A percentile compares a stretch with the other conserved stretches of the same genome.
Evolutionary conservation across 176 grass and related monocot genomes (phyloP).

Genomic region (Phoenix roebelenii): DNA sequence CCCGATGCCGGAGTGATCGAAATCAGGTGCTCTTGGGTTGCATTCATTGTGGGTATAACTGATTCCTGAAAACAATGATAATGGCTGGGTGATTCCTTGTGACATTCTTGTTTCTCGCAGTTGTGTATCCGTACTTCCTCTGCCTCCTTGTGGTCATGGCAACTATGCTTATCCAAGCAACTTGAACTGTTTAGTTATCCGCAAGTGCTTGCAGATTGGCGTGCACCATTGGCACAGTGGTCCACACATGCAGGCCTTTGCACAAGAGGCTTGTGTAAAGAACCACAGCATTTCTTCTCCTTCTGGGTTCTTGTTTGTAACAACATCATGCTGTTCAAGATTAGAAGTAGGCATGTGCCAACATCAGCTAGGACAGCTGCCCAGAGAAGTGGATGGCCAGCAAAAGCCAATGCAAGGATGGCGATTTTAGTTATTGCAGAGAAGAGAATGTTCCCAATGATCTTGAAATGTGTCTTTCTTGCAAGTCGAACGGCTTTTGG

Average conservation of each 20-base stretch:
- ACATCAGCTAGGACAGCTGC: conserved; percentile 58
- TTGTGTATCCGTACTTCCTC: conserved; percentile 4
- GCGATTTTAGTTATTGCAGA: conserved; percentile 30
- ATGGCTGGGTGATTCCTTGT: conserved; percentile 19
- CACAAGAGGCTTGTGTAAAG: conserved; percentile 21
- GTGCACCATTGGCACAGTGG: conserved; percentile 26
- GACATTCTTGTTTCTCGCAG: conserved; percentile 4
- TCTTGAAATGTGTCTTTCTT: conserved; percentile 22
- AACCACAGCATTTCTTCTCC: conserved; percentile 41
- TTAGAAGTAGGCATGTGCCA: conserved; percentile 53
- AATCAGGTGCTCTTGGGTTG: conserved; percentile 26
- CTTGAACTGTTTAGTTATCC: conserved; percentile 22
- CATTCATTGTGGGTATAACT: conserved; percentile 1
- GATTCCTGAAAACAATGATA: conserved; percentile 36
- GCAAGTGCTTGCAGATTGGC: conserved; percentile 15
- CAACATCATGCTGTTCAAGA: conserved; percentile 53
- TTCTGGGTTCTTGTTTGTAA: conserved; percentile 33
- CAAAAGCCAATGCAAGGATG: conserved; percentile 27
- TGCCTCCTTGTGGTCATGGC: conserved; percentile 26
- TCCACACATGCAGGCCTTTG: conserved; percentile 20
- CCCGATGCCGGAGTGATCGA: conserved; percentile 1
- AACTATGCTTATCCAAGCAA: conserved; percentile 16
- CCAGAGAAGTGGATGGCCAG: conserved; percentile 48
- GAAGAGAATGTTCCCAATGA: conserved; percentile 31
- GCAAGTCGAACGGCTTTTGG: conserved; percentile 34